Conservation (phyloP, 495 filamentous ascomycete genomes). For the Lepraria neglecta region DNA sequence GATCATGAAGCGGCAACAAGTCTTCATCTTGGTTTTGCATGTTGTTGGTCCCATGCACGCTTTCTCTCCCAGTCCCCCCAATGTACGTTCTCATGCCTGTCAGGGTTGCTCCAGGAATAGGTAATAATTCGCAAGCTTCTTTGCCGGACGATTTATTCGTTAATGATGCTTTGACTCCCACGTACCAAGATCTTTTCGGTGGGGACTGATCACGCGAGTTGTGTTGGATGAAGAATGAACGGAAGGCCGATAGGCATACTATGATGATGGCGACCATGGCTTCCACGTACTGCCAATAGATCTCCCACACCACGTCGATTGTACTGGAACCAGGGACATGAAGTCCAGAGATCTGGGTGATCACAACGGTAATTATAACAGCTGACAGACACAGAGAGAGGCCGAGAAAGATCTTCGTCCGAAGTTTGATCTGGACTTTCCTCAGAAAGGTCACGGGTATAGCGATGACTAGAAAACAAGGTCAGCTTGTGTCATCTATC, state of each 20-base stretch:
- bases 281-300: background rate
- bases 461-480: background rate
- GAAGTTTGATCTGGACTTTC: background rate
- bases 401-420: background rate
- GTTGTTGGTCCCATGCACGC: too few relatives aligned
- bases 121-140: too few relatives aligned
- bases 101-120: background rate
- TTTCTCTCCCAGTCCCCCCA: background rate
- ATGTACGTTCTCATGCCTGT: constrained; percentile 7
- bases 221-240: background rate
- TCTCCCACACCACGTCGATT: background rate
- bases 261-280: background rate
- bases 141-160: background rate
- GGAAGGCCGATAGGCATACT: background rate
- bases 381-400: background rate
- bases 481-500: background rate
- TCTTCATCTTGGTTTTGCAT: too few relatives aligned
- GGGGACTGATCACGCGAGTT: background rate
- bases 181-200: background rate
- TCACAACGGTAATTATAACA: background rate
- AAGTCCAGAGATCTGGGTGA: background rate
- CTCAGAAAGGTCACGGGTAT: background rate
- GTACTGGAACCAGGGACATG: background rate
- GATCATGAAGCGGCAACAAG: too few relatives aligned
- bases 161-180: background rate